phyloP scores from a whole-genome alignment of 2,329 filamentous ascomycete species.

The Penicillium digitatum region DNA sequence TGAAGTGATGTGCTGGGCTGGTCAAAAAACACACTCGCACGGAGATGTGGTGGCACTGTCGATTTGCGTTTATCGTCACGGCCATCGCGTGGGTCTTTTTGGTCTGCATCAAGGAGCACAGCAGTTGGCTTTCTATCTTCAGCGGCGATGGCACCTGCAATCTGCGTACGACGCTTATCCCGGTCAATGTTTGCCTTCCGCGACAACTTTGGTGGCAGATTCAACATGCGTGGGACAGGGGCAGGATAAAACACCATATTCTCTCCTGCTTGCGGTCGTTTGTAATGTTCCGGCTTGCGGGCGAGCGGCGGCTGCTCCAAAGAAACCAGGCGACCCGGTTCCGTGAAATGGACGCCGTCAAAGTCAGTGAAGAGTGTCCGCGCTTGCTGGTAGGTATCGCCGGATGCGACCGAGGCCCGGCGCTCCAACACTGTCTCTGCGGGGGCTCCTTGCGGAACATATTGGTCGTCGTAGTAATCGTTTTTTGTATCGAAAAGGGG shows the following conservation, averaged over 20 bases:
- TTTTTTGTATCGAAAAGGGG: constrained; percentile 11
- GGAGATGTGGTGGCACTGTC: constrained; percentile 72
- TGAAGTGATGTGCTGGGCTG: constrained; percentile 55
- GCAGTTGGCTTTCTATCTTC: constrained; percentile 52
- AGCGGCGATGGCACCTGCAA: constrained; percentile 61
- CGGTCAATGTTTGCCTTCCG: constrained; percentile 62
- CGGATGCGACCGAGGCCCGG: constrained; percentile 41
- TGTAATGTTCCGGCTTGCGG: constrained; percentile 36
- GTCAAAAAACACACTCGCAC: constrained; percentile 91
- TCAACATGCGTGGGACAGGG: constrained; percentile 88
- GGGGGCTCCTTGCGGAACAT: constrained; percentile 10
- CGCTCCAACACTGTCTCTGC: constrained; percentile 26
- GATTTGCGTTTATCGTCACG: constrained; percentile 37
- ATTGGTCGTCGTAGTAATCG: constrained; percentile 18
- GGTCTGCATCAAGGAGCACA: constrained; percentile 38
- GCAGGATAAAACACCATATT: constrained; percentile 94
- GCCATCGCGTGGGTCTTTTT: constrained; percentile 14
- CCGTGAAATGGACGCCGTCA: constrained; percentile 47
- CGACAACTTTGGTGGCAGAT: constrained; percentile 82
- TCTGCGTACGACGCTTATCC: constrained; percentile 68
- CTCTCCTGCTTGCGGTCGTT: constrained; percentile 56
- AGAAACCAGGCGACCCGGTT: constrained; percentile 34
- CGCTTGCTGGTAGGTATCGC: constrained; percentile 47
- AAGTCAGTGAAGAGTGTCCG: constrained; percentile 47
- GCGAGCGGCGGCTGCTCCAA: constrained; percentile 41